These are phyloP conservation scores for Mortierella sp. DNA, from an alignment of 371 early-diverging fungal genomes.

Conservation along the genomic window DNA sequence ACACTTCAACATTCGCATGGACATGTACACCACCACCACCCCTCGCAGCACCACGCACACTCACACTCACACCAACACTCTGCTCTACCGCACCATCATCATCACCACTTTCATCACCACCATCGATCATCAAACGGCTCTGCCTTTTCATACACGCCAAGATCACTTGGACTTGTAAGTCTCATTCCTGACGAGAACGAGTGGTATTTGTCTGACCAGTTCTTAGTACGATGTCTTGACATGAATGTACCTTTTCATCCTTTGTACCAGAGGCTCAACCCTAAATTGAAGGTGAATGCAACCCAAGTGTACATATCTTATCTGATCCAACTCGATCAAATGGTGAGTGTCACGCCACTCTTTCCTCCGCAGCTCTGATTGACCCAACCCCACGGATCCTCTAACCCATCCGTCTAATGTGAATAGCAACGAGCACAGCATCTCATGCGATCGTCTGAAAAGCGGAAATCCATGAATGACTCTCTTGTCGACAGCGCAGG, in stretches of 20 bases:
- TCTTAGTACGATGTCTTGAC: not conserved
- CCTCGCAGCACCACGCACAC: not conserved
- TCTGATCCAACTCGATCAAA: constrained; percentile 51
- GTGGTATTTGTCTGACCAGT: not conserved
- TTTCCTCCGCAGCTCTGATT: constrained; percentile 6
- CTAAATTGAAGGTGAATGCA: constrained; percentile 48
- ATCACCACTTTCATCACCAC: constrained; percentile 44
- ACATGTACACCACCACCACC: constrained; percentile 21
- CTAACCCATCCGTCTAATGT: not conserved
- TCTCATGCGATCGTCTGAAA: constrained; percentile 44
- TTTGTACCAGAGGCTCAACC: constrained; percentile 36
- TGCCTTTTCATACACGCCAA: constrained; percentile 48
- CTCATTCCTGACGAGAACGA: not conserved
- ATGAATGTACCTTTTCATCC: not conserved
- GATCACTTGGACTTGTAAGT: constrained; percentile 40
- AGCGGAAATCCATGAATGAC: constrained; percentile 32
- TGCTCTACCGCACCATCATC: constrained; percentile 17
- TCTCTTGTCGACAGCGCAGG: not conserved
- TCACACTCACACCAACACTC: constrained; percentile 12
- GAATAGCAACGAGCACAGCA: constrained; percentile 51
- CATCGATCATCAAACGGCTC: constrained; percentile 18
- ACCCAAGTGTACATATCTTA: constrained; percentile 53
- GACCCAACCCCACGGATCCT: not conserved
- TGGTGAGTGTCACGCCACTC: constrained; percentile 18
- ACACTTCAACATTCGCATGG: constrained; percentile 10